Evolutionary conservation across 768 basidiomycete species (phyloP), one percentile per base, ranked within the genome.

Genomic region (Suillus weaverae): DNA sequence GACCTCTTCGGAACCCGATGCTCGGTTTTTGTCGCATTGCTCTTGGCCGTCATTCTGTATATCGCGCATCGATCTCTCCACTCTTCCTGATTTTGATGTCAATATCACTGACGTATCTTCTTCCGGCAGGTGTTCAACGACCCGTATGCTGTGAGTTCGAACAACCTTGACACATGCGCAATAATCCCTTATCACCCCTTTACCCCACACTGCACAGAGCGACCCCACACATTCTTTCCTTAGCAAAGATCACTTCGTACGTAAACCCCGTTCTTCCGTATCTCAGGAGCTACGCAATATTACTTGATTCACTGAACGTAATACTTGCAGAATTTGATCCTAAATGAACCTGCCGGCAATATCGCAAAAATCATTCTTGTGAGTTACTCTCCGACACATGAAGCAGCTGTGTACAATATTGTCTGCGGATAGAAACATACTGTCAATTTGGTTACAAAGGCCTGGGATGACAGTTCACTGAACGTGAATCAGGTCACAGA

Each of bases 151-250:
- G 90, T 91, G 69, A 72, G 82, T 81, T 65, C 44, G 73, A 69
- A 67, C 75, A 64, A 33, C 20, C 10, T 36, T 14, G 35, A 35
- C 10, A 53, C 8, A 33, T 6, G 41, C 60, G 51, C 48, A n/a
- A 44, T 60, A 55, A 56, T 57, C 38, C 57, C 43, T 71, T n/a
- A 67, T 30, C 63, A 6, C 60, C 22, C 68, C 63, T 51, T 63
- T 38, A 35, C 39, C n/a, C 66, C 64, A 56, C 26, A 26, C 26
- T 26, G 26, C 26, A 26, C 69, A 92, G 87, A 90, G 89, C 39
- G 93, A 95, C 72, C 93, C 93, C 4, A 95, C 92, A 3, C 92
- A 94, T 73, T 94, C 91, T 4, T 92, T 92, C 81, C 76, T 95
- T 75, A 92, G 90, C 73, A 94, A 94, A 78, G 92, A 95, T 72